Base-by-base conservation (phyloP, 805 yeast genomes). In the Blastobotrys peoriensis region DNA sequence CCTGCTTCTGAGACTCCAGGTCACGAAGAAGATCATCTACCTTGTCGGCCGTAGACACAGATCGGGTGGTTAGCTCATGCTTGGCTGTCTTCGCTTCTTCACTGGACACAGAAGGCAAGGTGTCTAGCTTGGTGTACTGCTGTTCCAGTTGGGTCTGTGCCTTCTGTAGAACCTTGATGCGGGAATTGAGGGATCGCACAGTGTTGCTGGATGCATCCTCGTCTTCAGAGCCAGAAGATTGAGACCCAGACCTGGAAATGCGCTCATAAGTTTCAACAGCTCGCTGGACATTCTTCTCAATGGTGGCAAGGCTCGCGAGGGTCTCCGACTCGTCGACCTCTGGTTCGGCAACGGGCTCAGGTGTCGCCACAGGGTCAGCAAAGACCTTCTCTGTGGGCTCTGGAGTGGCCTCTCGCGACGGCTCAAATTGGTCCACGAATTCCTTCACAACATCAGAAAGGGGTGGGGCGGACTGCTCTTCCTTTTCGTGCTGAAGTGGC, bases 81-180 rank as follows among this genome's bases (percentile, higher is more conserved):
- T 53, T 53, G 22, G 44, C 35, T 45, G 45, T 44, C 41, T 43
- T 47, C 15, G 30, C 20, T 4, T 38, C 47, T n/a, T 41, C 45
- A 2, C 47, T 40, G 2, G 45, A 36, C 10, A 40, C 40, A 13
- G 36, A 22, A 4, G 42, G 36, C 5, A 41, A 16, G 8, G 10
- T 10, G 38, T 56, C 60, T 2, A 56, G 56, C 34, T 51, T 44
- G 13, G 53, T 53, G 38, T 52, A 54, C 34, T 52, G 33, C 43
- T 54, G 43, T 39, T 56, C 60, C 4, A 56, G 50, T 36, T 51
- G 48, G 16, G 54, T 39, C 48, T 55, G 59, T 16, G 58, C 44
- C 39, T 46, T 53, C 41, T 54, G 58, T 28, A 56, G 45, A n/a
- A 56, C 52, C 48, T 54, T 55, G 41, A 56, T 48, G 22, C 58